A percentile compares a stretch with the other conserved stretches of the same genome.
Evolutionary conservation across 2,329 filamentous ascomycete genomes (phyloP).

Genomic region (Parastagonospora avenae): DNA sequence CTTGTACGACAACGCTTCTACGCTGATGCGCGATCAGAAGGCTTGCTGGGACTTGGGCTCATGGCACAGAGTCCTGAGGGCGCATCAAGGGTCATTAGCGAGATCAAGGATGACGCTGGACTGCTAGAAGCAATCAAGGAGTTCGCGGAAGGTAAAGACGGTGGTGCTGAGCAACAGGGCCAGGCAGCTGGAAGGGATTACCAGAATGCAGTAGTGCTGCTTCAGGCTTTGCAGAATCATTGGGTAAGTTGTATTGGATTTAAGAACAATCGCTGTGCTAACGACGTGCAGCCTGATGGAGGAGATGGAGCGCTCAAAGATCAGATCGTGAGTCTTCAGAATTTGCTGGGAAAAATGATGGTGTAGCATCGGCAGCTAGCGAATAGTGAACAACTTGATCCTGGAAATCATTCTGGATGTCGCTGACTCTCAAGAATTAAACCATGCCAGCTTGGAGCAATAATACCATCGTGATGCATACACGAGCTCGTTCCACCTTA

Average conservation of each 20-base stretch:
- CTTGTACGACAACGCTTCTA: constrained; percentile 44
- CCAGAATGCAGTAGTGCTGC: constrained; percentile 43
- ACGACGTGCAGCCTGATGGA: constrained; percentile 22
- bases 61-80: constrained; percentile 39
- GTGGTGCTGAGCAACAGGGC: constrained; percentile 24
- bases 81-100: constrained; percentile 32
- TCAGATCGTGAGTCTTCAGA: constrained; percentile 27
- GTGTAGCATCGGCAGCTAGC: constrained; percentile 7
- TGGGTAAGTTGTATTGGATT: constrained; percentile 27
- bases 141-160: constrained; percentile 34
- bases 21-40: constrained; percentile 43
- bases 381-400: no score
- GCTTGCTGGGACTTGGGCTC: constrained; percentile 41
- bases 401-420: no score
- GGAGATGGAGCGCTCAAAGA: constrained; percentile 30
- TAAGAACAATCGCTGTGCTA: constrained; percentile 7
- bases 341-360: constrained; percentile 28
- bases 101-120: constrained; percentile 32
- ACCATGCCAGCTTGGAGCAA: no score
- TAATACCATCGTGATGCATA: no score
- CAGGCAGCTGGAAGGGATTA: constrained; percentile 36
- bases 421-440: no score
- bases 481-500: not conserved
- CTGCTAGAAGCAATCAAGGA: constrained; percentile 42
- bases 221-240: constrained; percentile 41